These are phyloP conservation scores for Cornus controversa DNA, from an alignment of 148 eudicot genomes.

Conservation along the genomic window DNA sequence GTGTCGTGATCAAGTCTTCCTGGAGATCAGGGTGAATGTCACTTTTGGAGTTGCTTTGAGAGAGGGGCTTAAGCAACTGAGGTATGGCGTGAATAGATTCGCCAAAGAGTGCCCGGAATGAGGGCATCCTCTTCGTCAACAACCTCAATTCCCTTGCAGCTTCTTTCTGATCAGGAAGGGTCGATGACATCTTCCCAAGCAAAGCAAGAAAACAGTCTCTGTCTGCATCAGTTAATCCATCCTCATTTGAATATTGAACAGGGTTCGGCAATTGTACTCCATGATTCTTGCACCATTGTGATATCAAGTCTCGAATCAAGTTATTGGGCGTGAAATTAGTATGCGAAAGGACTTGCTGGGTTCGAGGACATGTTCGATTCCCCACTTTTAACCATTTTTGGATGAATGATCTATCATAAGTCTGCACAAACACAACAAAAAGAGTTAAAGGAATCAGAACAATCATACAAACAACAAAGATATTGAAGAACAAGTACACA, in stretches of 20 bases:
- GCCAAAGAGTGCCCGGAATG: conserved; percentile 79
- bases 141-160: conserved; percentile 82
- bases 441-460: neutral
- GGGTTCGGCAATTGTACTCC: conserved; percentile 54
- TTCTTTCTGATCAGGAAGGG: conserved; percentile 63
- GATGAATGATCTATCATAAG: conserved; percentile 78
- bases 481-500: neutral
- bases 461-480: neutral
- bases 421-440: conserved; percentile 39
- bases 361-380: conserved; percentile 80
- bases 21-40: conserved; percentile 54
- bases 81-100: conserved; percentile 55
- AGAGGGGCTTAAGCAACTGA: conserved; percentile 57
- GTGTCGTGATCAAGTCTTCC: conserved; percentile 77
- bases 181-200: conserved; percentile 65
- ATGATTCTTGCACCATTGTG: conserved; percentile 63
- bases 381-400: conserved; percentile 85
- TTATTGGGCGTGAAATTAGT: conserved; percentile 69
- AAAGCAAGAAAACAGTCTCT: conserved; percentile 49
- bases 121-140: conserved; percentile 69
- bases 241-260: conserved; percentile 36
- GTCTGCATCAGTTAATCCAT: conserved; percentile 55
- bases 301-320: conserved; percentile 66
- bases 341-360: conserved; percentile 88
- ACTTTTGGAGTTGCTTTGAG: conserved; percentile 14